Percentiles rank a stretch among this genome's conserved stretches.
Evolutionary conservation across 495 filamentous ascomycete genomes (phyloP).

Genomic region (Xylaria palmicola): DNA sequence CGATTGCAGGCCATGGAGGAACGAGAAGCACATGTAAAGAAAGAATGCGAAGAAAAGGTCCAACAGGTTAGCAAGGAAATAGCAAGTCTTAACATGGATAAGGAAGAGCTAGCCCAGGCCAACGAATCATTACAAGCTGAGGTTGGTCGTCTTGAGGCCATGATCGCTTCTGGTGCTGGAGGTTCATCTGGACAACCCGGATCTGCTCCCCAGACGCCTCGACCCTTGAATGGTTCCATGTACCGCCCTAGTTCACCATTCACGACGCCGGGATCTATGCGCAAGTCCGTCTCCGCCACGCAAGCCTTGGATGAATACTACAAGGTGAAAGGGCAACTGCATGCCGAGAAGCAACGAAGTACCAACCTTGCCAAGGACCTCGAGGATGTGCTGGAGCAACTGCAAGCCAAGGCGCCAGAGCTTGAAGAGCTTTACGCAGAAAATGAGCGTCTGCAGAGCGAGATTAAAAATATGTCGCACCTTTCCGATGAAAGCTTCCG

Average conservation of each 20-base stretch:
- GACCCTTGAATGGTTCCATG: conserved; percentile 50
- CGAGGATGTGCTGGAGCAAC: conserved; percentile 70
- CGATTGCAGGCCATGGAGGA: conserved; percentile 80
- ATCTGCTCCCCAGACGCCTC: conserved; percentile 59
- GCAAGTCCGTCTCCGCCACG: conserved; percentile 48
- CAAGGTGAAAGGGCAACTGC: conserved; percentile 52
- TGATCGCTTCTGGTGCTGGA: conserved; percentile 33
- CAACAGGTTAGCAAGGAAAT: conserved; percentile 74
- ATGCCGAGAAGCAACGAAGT: conserved; percentile 65
- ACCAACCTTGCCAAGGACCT: conserved; percentile 70
- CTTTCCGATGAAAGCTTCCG: conserved; percentile 59
- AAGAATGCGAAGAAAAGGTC: conserved; percentile 78
- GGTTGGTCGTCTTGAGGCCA: conserved; percentile 59
- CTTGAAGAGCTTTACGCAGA: conserved; percentile 67
- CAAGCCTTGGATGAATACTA: conserved; percentile 54
- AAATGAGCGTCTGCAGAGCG: conserved; percentile 63
- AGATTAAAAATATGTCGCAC: conserved; percentile 79
- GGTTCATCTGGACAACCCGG: conserved; percentile 29
- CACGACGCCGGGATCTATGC: conserved; percentile 51
- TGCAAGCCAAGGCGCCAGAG: conserved; percentile 69
- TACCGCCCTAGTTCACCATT: conserved; percentile 50
- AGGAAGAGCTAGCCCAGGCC: conserved; percentile 64
- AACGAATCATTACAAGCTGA: conserved; percentile 69
- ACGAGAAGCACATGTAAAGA: conserved; percentile 71
- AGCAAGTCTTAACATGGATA: conserved; percentile 63